These are phyloP conservation scores for Crithidia acanthocephali DNA, from an alignment of 208 protist species.

Conservation along the genomic window DNA sequence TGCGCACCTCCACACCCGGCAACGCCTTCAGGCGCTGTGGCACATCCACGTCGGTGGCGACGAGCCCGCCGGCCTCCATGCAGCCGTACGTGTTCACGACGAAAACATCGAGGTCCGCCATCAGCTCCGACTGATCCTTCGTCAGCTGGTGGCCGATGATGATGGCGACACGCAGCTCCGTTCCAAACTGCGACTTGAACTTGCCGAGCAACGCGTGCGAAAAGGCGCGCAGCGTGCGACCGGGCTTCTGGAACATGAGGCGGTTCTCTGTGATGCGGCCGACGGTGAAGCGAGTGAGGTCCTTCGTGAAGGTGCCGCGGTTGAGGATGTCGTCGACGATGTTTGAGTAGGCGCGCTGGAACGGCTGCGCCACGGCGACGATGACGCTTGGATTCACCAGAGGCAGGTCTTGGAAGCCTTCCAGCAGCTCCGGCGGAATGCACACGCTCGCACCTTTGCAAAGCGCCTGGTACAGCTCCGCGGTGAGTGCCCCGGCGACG, in stretches of 20 bases:
- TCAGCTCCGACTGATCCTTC: slow-evolving; percentile 85
- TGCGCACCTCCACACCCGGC: slow-evolving; percentile 87
- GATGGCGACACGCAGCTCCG: slow-evolving; percentile 83
- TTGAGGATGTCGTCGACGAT: slow-evolving; percentile 92
- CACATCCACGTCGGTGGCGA: slow-evolving; percentile 91
- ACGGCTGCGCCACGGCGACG: slow-evolving; percentile 81
- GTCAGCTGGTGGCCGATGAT: slow-evolving; percentile 86
- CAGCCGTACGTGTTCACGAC: slow-evolving; percentile 90
- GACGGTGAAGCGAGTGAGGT: slow-evolving; percentile 83
- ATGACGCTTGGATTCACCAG: slow-evolving; percentile 89
- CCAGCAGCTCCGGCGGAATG: slow-evolving; percentile 86
- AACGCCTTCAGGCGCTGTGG: slow-evolving; percentile 88
- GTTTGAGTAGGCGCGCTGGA: slow-evolving; percentile 88
- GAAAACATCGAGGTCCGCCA: slow-evolving; percentile 92
- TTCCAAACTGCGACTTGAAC: slow-evolving; percentile 90
- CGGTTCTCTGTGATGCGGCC: slow-evolving; percentile 89
- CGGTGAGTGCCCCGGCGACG: slow-evolving; percentile 79
- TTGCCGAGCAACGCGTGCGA: slow-evolving; percentile 82
- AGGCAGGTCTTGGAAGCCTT: slow-evolving; percentile 89
- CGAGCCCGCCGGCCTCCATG: slow-evolving; percentile 86
- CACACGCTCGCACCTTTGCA: slow-evolving; percentile 87
- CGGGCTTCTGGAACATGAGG: slow-evolving; percentile 87
- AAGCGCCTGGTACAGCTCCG: slow-evolving; percentile 88
- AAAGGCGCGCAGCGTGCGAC: slow-evolving; percentile 68
- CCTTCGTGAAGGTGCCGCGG: slow-evolving; percentile 76